Evolutionary conservation across 169 alveolate genomes (phyloP), one percentile per base, ranked within the genome.

Genomic region (Plasmodium ovale): DNA sequence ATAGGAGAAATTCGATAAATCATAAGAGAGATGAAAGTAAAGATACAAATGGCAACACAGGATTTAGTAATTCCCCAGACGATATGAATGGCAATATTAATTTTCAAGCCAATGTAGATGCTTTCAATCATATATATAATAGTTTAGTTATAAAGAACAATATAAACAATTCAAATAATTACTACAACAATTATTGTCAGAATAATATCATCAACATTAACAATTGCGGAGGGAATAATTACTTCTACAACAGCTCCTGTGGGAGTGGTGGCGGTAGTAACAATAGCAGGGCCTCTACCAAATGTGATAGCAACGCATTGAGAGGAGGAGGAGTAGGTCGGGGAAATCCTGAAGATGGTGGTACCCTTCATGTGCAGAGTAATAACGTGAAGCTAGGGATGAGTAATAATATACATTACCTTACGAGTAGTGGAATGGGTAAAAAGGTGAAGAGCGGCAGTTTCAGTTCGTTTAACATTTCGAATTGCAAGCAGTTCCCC

Each of bases 151-250:
- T 69, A 27, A 69, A 35, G 23, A 69, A 69, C 49, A 69, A 69
- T 7, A 44, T 69, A 69, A 69, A 19, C 19, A 69, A 69, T 16
- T 23, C 82, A 0, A 69, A 69, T 35, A 69, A 69, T 69, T 69
- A 44, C 29, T 69, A 69, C 16, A 23, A 56, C 29, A 69, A 69
- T 12, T 69, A 69, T 49, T 69, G 82, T 33, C 82, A 69, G 19
- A 69, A 49, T 44, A 69, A 69, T 69, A 47, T 69, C 29, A 69
- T 69, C 29, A 69, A 69, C 23, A 44, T 69, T 31, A 69, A 69
- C 16, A 69, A 69, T 27, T 69, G 82, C 14, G 47, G 82, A 2
- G 64, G 64, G 37, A 69, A 29, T 47, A 65, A 65, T 25, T 65
- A 65, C 49, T 69, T 44, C 49, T 69, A 69, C 25, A 69, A 69